These are phyloP conservation scores for Alternaria conjuncta DNA, from an alignment of 2,329 filamentous ascomycete species.

Conservation along the genomic window DNA sequence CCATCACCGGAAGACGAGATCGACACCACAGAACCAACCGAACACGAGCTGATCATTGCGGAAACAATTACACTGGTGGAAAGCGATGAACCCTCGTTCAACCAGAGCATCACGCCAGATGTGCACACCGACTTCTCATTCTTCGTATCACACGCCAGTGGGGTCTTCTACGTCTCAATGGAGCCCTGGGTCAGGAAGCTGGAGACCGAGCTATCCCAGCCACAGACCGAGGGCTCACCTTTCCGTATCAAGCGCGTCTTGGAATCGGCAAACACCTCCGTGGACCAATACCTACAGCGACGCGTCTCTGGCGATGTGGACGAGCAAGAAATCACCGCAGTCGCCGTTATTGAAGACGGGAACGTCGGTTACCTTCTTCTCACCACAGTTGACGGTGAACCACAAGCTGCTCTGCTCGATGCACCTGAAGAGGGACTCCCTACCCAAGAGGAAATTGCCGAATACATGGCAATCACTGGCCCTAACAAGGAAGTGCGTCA, in stretches of 20 bases:
- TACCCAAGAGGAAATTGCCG: constrained; percentile 35
- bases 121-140: constrained; percentile 63
- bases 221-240: constrained; percentile 58
- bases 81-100: constrained; percentile 42
- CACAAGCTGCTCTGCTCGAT: constrained; percentile 61
- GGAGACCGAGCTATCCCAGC: constrained; percentile 62
- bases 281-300: constrained; percentile 56
- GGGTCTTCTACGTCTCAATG: constrained; percentile 63
- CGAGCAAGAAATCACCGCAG: constrained; percentile 51
- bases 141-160: constrained; percentile 62
- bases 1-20: constrained; percentile 51
- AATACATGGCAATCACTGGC: constrained; percentile 26
- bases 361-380: constrained; percentile 65
- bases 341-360: constrained; percentile 62
- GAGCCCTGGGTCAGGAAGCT: constrained; percentile 63
- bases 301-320: constrained; percentile 20
- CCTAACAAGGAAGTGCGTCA: constrained; percentile 64
- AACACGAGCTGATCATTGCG: constrained; percentile 46
- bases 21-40: constrained; percentile 19
- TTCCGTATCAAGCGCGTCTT: constrained; percentile 65
- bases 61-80: constrained; percentile 49
- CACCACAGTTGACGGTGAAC: constrained; percentile 55
- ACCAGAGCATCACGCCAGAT: constrained; percentile 64
- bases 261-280: constrained; percentile 56
- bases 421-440: constrained; percentile 48